Evolutionary conservation across 768 basidiomycete species (phyloP), one percentile per base, ranked within the genome.

Genomic region (Rhodosporidiobolus sp.): DNA sequence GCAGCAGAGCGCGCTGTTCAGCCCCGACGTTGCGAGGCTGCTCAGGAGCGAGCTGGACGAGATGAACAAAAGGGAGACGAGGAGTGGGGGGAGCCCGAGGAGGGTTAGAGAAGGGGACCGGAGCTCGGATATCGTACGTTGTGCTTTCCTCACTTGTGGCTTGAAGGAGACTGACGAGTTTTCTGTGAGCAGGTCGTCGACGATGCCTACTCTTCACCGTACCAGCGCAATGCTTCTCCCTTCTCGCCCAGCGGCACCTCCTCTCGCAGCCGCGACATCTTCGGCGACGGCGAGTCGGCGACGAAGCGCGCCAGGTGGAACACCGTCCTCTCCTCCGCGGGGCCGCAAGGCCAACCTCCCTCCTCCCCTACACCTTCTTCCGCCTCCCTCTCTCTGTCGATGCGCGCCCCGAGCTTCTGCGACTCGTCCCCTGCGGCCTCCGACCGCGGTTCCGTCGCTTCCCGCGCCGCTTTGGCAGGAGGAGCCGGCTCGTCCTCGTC

Each of bases 371-470:
- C 70, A 4, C 68, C 74, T 0, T 75, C 73, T 1, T 19, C 67
- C 22, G 63, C 59, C 16, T 68, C 74, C 24, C 28, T 46, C 16
- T 68, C 74, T 24, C 28, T 46, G 26, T 65, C 70, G 30, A 55
- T 76, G 28, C 67, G 61, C 55, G 74, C 74, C 2, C 74, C 74
- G 1, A 69, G 67, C 19, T 76, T 76, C 70, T 76, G 74, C 74
- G 70, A 76, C 70, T 76, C 74, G 20, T 69, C 67, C 0, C 74
- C 74, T 19, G 56, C 74, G 2, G 38, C 45, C 1, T 72, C 70
- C 8, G 74, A 76, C 22, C 63, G 61, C 24, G 74, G 67, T 16
- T 49, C 56, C 9, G 28, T 30, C 34, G 20, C 62, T 3, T 54
- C 62, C 11, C 66, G 67, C 32, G 3, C 55, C 11, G 64, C 49